Evolutionary conservation across 768 basidiomycete genomes (phyloP).

Genomic region (Fomitopsis serialis): DNA sequence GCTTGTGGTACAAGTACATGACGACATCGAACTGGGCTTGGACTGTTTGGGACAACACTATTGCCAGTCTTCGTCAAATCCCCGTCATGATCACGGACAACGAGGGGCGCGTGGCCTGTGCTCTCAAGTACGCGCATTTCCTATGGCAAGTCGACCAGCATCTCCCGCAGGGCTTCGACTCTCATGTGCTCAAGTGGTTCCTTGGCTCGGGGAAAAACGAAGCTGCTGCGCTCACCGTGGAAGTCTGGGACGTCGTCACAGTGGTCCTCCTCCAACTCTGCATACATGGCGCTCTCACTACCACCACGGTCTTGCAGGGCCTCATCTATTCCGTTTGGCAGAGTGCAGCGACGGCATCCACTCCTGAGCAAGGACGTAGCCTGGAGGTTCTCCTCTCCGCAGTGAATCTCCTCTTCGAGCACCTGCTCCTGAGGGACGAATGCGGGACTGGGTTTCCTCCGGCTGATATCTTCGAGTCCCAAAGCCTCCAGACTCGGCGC

Average conservation of each 20-base stretch:
- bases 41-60: constrained; percentile 81
- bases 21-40: constrained; percentile 69
- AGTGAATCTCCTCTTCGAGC: constrained; percentile 57
- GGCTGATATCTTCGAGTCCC: constrained; percentile 55
- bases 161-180: constrained; percentile 67
- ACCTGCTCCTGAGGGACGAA: constrained; percentile 52
- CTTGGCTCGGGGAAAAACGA: constrained; percentile 61
- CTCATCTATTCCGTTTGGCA: constrained; percentile 79
- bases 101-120: constrained; percentile 43
- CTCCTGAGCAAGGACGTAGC: constrained; percentile 32
- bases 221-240: constrained; percentile 49
- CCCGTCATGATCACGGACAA: constrained; percentile 48
- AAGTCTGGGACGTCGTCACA: constrained; percentile 64
- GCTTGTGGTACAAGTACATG: constrained; percentile 80
- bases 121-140: constrained; percentile 64
- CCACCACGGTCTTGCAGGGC: constrained; percentile 68
- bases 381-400: constrained; percentile 51
- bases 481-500: constrained; percentile 63
- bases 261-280: constrained; percentile 59
- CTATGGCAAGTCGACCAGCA: constrained; percentile 73
- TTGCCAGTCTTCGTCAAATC: constrained; percentile 69
- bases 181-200: constrained; percentile 69
- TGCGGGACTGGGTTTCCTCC: constrained; percentile 33
- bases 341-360: constrained; percentile 38
- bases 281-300: constrained; percentile 61